Percentiles rank a stretch among this genome's conserved stretches.
Evolutionary conservation across 768 basidiomycete genomes (phyloP).

Genomic region (Naematelia aurantialba): DNA sequence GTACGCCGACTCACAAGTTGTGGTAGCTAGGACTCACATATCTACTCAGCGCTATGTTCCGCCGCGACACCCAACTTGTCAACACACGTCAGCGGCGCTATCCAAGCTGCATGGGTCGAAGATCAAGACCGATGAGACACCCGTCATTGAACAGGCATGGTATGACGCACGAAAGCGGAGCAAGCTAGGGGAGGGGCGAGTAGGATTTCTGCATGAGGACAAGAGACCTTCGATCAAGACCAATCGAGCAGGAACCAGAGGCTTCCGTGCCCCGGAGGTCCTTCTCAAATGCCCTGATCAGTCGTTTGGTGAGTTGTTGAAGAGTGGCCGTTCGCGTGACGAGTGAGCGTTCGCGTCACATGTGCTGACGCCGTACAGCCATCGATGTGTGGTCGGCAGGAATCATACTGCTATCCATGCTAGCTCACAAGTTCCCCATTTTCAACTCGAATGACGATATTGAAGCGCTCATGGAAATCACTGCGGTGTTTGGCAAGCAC

Average conservation of each 20-base stretch:
- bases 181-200: constrained; percentile 39
- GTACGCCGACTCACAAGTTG: constrained; percentile 57
- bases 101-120: constrained; percentile 66
- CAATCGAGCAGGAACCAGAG: constrained; percentile 92
- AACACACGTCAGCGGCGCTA: constrained; percentile 67
- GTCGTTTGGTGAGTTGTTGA: constrained; percentile 67
- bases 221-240: constrained; percentile 71
- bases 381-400: constrained; percentile 97
- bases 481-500: constrained; percentile 73
- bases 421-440: constrained; percentile 85
- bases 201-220: constrained; percentile 47
- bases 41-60: constrained; percentile 49
- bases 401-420: constrained; percentile 84
- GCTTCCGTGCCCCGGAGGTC: constrained; percentile 95
- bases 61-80: constrained; percentile 55
- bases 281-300: constrained; percentile 90
- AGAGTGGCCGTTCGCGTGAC: constrained; percentile 3
- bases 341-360: too few relatives aligned
- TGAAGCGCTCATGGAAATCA: constrained; percentile 93
- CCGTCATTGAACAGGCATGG: constrained; percentile 47
- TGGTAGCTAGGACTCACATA: too few relatives aligned
- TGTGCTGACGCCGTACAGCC: constrained; percentile 57
- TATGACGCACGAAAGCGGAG: constrained; percentile 45
- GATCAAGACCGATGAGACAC: constrained; percentile 55
- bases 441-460: constrained; percentile 91